Evolutionary conservation across 306 rosid species (phyloP).

Genomic region (Cucurbita moschata): DNA sequence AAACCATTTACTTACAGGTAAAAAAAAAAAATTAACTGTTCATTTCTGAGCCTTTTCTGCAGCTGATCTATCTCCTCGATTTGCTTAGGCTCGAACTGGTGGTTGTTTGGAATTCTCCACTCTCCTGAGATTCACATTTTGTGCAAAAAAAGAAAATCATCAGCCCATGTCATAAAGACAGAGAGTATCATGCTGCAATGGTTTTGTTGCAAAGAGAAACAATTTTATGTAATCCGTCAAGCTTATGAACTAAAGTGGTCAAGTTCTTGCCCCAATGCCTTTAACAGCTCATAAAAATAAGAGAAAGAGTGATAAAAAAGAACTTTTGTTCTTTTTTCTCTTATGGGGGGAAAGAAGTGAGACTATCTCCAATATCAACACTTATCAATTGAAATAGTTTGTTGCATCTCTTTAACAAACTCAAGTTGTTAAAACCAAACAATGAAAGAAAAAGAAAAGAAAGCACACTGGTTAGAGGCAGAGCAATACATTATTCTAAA

Average conservation of each 20-base stretch:
- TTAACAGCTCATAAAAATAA: conserved; percentile 66
- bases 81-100: conserved; percentile 39
- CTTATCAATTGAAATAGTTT: conserved; percentile 16
- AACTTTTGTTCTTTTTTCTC: conserved; percentile 26
- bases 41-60: conserved; percentile 6
- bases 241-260: conserved; percentile 46
- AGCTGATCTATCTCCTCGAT: background rate
- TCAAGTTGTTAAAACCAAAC: background rate
- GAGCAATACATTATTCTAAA: background rate
- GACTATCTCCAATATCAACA: conserved; percentile 34
- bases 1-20: conserved; percentile 4
- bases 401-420: conserved; percentile 8
- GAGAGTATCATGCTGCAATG: background rate
- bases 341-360: background rate
- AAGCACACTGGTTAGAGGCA: background rate
- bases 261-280: conserved; percentile 67
- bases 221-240: conserved; percentile 18
- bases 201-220: background rate
- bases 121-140: conserved; percentile 47
- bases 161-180: background rate
- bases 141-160: conserved; percentile 2
- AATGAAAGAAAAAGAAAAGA: background rate
- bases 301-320: conserved; percentile 79
- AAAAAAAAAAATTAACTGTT: conserved; percentile 14
- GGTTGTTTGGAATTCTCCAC: conserved; percentile 54